Conservation (phyloP, 192 early-diverging fungal species). For the Coemansia pectinata region DNA sequence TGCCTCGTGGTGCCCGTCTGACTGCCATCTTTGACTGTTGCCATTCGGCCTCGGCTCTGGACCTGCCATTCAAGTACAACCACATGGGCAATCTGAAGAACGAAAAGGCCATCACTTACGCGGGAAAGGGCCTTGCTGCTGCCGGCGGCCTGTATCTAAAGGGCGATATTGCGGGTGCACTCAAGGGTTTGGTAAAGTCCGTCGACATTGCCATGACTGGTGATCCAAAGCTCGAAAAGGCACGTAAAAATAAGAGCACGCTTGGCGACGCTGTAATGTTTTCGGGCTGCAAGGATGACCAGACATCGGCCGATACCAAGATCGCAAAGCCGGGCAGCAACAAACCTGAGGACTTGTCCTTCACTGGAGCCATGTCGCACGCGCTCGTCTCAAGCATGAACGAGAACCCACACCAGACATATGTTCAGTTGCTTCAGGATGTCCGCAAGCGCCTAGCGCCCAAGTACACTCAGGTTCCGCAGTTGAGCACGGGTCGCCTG, state of each 20-base stretch:
- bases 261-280: conserved; percentile 80
- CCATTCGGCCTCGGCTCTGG: conserved; percentile 79
- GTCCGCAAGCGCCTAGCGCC: conserved; percentile 64
- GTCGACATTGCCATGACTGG: conserved; percentile 46
- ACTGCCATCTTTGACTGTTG: conserved; percentile 87
- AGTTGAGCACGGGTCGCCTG: conserved; percentile 68
- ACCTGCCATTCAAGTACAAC: conserved; percentile 78
- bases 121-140: conserved; percentile 37
- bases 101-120: conserved; percentile 48
- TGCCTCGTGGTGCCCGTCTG: conserved; percentile 70
- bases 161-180: conserved; percentile 45
- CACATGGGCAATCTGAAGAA: conserved; percentile 65
- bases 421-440: conserved; percentile 68
- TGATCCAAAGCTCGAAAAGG: conserved; percentile 45
- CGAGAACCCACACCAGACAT: conserved; percentile 62
- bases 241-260: conserved; percentile 46
- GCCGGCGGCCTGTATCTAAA: conserved; percentile 40
- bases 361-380: conserved; percentile 76
- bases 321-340: conserved; percentile 20
- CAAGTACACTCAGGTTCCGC: conserved; percentile 77
- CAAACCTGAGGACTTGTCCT: conserved; percentile 40
- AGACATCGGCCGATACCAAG: conserved; percentile 80
- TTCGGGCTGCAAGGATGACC: conserved; percentile 78
- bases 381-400: conserved; percentile 66
- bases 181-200: conserved; percentile 45